A percentile compares a stretch with the other conserved stretches of the same genome.
Conservation (phyloP, 2,329 filamentous ascomycete genomes). For the Exophiala sp. region DNA sequence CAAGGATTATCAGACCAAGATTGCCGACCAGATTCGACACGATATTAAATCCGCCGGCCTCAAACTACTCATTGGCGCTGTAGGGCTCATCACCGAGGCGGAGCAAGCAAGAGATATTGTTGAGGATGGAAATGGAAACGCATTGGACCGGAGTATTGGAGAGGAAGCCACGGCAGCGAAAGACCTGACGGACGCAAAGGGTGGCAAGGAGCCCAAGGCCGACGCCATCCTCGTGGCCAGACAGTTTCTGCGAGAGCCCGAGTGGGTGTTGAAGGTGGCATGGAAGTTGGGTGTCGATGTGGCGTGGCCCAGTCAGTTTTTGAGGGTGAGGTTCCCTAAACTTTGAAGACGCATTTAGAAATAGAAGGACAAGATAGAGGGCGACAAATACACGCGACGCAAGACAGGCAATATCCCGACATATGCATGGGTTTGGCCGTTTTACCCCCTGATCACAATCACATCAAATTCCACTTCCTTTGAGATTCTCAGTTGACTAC, state of each 20-base stretch:
- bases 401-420: too few relatives aligned
- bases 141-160: slow-evolving; percentile 17
- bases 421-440: too few relatives aligned
- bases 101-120: slow-evolving; percentile 47
- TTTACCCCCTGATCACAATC: too few relatives aligned
- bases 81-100: slow-evolving; percentile 50
- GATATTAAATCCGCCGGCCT: slow-evolving; percentile 36
- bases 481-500: too few relatives aligned
- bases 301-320: slow-evolving; percentile 46
- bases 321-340: slow-evolving; percentile 29
- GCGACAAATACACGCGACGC: too few relatives aligned
- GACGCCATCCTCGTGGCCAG: slow-evolving; percentile 49
- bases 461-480: too few relatives aligned
- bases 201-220: slow-evolving; percentile 29
- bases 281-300: slow-evolving; percentile 46
- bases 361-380: background rate
- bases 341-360: slow-evolving; percentile 4
- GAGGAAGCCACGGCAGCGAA: slow-evolving; percentile 25
- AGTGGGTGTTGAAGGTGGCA: slow-evolving; percentile 50
- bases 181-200: slow-evolving; percentile 23
- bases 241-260: slow-evolving; percentile 51
- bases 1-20: slow-evolving; percentile 47
- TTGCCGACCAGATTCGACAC: slow-evolving; percentile 43
- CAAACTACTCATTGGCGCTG: slow-evolving; percentile 46
- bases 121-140: slow-evolving; percentile 27